Percentiles rank a stretch among this genome's conserved stretches.
Conservation (phyloP, 306 rosid species). For the Lagenaria siceraria region DNA sequence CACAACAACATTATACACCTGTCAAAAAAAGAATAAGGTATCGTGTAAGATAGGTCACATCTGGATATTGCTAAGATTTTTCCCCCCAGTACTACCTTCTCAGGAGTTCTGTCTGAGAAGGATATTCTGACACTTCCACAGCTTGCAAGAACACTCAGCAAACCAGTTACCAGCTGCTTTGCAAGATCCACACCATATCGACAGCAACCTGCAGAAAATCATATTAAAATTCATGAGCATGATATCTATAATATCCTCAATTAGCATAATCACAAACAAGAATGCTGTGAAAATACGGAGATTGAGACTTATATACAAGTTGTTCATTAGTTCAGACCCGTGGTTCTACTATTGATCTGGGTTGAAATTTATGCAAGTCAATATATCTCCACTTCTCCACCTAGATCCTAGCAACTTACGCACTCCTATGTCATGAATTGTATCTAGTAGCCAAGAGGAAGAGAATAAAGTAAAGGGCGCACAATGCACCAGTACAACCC, state of each 20-base stretch:
- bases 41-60: neutral
- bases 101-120: slow-evolving; percentile 76
- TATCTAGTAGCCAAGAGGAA: neutral
- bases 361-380: neutral
- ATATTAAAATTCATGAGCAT: neutral
- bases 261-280: neutral
- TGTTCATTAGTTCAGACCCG: neutral
- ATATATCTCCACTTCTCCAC: neutral
- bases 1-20: slow-evolving; percentile 46
- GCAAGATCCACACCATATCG: slow-evolving; percentile 80
- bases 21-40: slow-evolving; percentile 16
- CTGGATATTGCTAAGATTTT: neutral
- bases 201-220: slow-evolving; percentile 48
- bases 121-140: slow-evolving; percentile 92
- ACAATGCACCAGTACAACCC: neutral
- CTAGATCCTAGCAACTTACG: neutral
- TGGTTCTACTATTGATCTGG: neutral
- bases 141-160: slow-evolving; percentile 54
- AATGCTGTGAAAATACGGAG: neutral
- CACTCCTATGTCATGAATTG: neutral
- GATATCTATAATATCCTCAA: neutral
- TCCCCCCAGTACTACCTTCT: slow-evolving; percentile 36
- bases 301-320: neutral
- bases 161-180: slow-evolving; percentile 51
- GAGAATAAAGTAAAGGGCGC: neutral